These are phyloP conservation scores for Plasmodium gonderi DNA, from an alignment of 169 alveolate genomes.

Conservation along the genomic window DNA sequence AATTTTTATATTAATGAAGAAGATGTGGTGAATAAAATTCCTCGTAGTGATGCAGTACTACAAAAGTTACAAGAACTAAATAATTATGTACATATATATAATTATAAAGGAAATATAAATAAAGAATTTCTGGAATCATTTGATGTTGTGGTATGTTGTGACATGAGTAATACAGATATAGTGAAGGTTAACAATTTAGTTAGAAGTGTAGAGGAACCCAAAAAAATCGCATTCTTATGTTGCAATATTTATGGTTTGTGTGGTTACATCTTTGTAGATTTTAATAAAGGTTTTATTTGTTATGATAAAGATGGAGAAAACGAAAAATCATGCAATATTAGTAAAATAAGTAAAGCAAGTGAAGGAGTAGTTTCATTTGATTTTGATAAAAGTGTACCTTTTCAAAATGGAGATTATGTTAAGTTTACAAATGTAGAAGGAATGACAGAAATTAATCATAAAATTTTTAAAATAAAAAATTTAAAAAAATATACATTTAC, in stretches of 20 bases:
- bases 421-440: constrained; percentile 96
- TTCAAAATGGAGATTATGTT: constrained; percentile 96
- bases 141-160: constrained; percentile 89
- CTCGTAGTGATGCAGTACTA: constrained; percentile 95
- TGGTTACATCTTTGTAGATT: constrained; percentile 97
- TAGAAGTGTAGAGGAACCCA: constrained; percentile 75
- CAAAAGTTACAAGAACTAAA: constrained; percentile 78
- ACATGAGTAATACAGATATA: constrained; percentile 74
- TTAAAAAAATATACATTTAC: constrained; percentile 91
- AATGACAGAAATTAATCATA: constrained; percentile 95
- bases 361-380: constrained; percentile 54
- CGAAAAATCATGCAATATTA: constrained; percentile 87
- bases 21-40: constrained; percentile 92
- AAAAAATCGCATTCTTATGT: constrained; percentile 88
- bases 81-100: constrained; percentile 75
- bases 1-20: constrained; percentile 93
- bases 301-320: constrained; percentile 91
- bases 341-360: constrained; percentile 84
- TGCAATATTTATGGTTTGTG: constrained; percentile 92
- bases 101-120: constrained; percentile 14
- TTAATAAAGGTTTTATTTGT: constrained; percentile 91
- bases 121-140: constrained; percentile 81
- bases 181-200: constrained; percentile 78
- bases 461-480: constrained; percentile 91
- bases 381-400: constrained; percentile 75